Percentiles rank a stretch among this genome's conserved stretches.
Evolutionary conservation across 139 green algal species (phyloP).

Genomic region (Haematococcus sp.): DNA sequence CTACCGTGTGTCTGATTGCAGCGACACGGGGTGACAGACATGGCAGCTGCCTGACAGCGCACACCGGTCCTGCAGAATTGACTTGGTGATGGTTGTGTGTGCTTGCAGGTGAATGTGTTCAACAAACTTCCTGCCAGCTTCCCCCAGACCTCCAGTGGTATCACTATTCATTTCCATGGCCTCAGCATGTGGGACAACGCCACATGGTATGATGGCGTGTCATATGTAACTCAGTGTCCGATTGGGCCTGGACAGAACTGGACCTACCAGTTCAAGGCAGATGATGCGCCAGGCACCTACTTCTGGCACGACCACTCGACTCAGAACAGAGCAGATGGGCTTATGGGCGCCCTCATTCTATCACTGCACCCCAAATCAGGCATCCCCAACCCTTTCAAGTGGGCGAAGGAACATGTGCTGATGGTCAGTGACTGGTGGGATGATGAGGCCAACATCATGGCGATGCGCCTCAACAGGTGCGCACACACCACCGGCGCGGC

Average conservation of each 20-base stretch:
- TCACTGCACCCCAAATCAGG: neutral
- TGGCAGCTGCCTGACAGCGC: no score
- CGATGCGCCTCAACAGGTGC: slow-evolving; percentile 41
- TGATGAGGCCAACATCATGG: slow-evolving; percentile 18
- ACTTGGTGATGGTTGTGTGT: neutral
- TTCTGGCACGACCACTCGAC: slow-evolving; percentile 59
- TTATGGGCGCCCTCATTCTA: slow-evolving; percentile 59
- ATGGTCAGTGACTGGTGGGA: slow-evolving; percentile 18
- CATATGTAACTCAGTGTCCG: slow-evolving; percentile 48
- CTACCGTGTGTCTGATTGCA: no score
- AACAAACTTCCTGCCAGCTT: slow-evolving; percentile 40
- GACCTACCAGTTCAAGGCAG: slow-evolving; percentile 32
- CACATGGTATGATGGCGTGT: slow-evolving; percentile 27
- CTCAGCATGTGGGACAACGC: slow-evolving; percentile 34
- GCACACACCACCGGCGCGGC: no score
- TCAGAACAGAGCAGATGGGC: slow-evolving; percentile 46
- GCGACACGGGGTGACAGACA: no score
- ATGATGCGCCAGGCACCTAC: slow-evolving; percentile 55
- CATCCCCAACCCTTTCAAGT: neutral
- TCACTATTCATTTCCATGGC: slow-evolving; percentile 59
- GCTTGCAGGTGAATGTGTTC: slow-evolving; percentile 36
- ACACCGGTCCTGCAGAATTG: neutral
- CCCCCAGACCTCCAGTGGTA: slow-evolving; percentile 32
- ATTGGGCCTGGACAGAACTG: slow-evolving; percentile 27
- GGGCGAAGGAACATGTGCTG: neutral